Percentiles rank a stretch among this genome's conserved stretches.
Evolutionary conservation across 495 filamentous ascomycete genomes (phyloP).

Genomic region (Recurvomyces mirabilis): DNA sequence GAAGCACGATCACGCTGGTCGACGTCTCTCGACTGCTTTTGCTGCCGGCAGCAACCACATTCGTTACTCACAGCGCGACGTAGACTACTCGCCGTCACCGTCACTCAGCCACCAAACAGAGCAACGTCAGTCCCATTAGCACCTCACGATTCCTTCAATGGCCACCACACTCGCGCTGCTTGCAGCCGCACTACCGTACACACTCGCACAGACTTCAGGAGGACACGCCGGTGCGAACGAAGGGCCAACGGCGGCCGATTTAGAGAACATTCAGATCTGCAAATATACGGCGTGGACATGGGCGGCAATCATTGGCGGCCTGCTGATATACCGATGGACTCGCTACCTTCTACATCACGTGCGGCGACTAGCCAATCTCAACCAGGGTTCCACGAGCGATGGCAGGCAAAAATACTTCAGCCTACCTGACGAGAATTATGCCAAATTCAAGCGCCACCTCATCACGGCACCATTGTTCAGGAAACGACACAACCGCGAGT

Average conservation of each 20-base stretch:
- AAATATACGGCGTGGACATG: conserved; percentile 16
- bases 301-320: conserved; percentile 12
- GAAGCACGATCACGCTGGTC: too few species aligned
- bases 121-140: neutral
- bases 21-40: too few species aligned
- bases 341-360: conserved; percentile 13
- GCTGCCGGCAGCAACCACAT: too few species aligned
- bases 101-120: neutral
- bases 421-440: conserved; percentile 16
- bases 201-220: neutral
- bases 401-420: conserved; percentile 18
- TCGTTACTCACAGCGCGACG: too few species aligned
- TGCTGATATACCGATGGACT: conserved; percentile 16
- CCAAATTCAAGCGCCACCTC: conserved; percentile 58
- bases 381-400: conserved; percentile 15
- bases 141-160: too few species aligned
- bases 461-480: conserved; percentile 76
- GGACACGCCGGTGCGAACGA: neutral
- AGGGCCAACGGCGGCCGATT: conserved; percentile 4
- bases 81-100: too few species aligned
- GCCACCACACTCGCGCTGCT: conserved; percentile 2
- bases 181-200: neutral
- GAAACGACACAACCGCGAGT: conserved; percentile 76
- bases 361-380: conserved; percentile 15
- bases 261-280: conserved; percentile 15